Base-by-base conservation (phyloP, 139 green algal species). In the Chlorella sorokiniana region DNA sequence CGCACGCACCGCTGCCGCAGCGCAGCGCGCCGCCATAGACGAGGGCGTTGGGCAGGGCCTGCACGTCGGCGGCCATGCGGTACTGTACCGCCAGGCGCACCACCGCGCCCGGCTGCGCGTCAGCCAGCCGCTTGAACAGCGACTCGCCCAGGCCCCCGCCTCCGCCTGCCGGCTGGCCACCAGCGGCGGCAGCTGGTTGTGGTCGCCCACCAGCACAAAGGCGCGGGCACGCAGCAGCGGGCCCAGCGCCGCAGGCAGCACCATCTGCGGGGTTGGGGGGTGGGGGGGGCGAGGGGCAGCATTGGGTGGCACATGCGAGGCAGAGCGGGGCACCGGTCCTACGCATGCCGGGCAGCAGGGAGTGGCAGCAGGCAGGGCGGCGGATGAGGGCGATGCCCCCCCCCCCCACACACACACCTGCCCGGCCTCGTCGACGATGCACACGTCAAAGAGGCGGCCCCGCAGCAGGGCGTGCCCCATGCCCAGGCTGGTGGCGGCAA, bases 401-500 rank as follows among this genome's bases (percentile, higher is more conserved):
- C 42, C 18, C 45, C 25, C 1, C 27, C 69, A 31, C 25, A 27
- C 70, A 29, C 86, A 93, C 64, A 97, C 91, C 87, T 99, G 96
- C 3, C 90, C 89, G 0, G 96, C 96, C 85, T 99, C 96, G 76
- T 99, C 96, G 62, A 99, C 86, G 42, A 99, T 96, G 78, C 87
- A 94, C n/a, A 98, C 91, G 77, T 98, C 95, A 78, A 99, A 99
- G 10, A 74, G 76, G 1, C 45, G 76, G 23, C 83, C 70, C 18
- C 84, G 71, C 35, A 98, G 87, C 83, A 97, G 81, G 3, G 92
- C 56, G 69, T 96, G 85, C 42, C 67, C 67, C 18, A 87, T 70
- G 1, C 90, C 91, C 42, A 98, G 86, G 82, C 92, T 96, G 25
- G 96, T 98, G 69, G 74, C 86, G 38, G 87, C 93, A 71, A 94